Conservation (phyloP, 108 stramenopile genomes). For the Nannochloropsis salina region DNA sequence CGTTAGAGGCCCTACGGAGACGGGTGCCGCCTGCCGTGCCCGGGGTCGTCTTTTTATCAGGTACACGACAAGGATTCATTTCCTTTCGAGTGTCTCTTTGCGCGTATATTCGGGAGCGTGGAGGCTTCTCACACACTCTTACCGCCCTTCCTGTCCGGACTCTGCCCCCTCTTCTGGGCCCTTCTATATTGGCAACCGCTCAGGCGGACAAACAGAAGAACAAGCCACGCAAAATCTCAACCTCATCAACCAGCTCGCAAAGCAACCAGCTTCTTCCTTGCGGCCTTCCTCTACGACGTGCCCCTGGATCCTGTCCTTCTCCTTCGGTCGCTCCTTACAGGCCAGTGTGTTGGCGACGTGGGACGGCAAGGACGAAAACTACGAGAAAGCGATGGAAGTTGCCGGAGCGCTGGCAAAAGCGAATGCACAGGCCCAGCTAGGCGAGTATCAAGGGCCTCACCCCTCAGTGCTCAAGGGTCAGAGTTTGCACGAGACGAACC, state of each 20-base stretch:
- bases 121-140: background rate
- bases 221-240: slow-evolving; percentile 49
- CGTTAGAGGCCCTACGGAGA: slow-evolving; percentile 46
- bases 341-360: slow-evolving; percentile 46
- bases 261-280: background rate
- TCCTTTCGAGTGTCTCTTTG: background rate
- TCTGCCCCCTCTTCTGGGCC: background rate
- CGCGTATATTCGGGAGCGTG: background rate
- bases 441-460: slow-evolving; percentile 40
- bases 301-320: slow-evolving; percentile 53
- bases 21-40: slow-evolving; percentile 53
- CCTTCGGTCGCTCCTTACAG: slow-evolving; percentile 51
- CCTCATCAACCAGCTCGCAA: slow-evolving; percentile 30
- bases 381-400: slow-evolving; percentile 37
- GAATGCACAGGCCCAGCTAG: slow-evolving; percentile 41
- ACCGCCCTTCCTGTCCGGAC: background rate
- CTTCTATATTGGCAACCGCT: background rate
- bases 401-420: slow-evolving; percentile 38
- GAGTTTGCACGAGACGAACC: slow-evolving; percentile 43
- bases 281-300: slow-evolving; percentile 18
- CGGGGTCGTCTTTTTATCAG: slow-evolving; percentile 50
- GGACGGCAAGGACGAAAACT: slow-evolving; percentile 31
- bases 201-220: slow-evolving; percentile 47
- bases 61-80: background rate
- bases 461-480: slow-evolving; percentile 30